phyloP scores from a whole-genome alignment of 177 flowering plant species.

The Tripterygium wilfordii region DNA sequence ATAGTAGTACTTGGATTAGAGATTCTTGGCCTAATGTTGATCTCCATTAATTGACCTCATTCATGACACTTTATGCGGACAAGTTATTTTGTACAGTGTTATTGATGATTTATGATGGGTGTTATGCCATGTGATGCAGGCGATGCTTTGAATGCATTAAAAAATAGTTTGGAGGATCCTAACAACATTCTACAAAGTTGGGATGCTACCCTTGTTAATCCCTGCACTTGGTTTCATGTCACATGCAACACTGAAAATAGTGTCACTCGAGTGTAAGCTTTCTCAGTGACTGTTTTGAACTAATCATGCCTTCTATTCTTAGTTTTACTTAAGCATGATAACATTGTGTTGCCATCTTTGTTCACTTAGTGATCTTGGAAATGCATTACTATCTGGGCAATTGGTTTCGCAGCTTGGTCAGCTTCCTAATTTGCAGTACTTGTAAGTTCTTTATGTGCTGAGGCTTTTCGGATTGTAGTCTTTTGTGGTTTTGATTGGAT shows the following conservation, averaged over 20 bases:
- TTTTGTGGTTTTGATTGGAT: no score
- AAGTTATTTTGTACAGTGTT: no score
- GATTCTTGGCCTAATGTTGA: no score
- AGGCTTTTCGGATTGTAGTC: no score
- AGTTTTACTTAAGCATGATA: not conserved
- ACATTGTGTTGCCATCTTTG: not conserved
- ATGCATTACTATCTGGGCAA: constrained; percentile 50
- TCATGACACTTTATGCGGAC: no score
- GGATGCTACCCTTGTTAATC: constrained; percentile 47
- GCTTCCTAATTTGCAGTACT: constrained; percentile 42
- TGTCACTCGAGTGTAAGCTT: constrained; percentile 38
- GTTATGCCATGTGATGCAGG: constrained; percentile 16
- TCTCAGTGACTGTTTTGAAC: not conserved
- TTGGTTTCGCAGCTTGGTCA: constrained; percentile 52
- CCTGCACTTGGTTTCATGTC: constrained; percentile 47
- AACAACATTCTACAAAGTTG: constrained; percentile 40
- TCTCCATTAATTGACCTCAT: no score
- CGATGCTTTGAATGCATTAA: constrained; percentile 42
- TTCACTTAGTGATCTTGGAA: constrained; percentile 52
- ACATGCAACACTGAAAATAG: constrained; percentile 35
- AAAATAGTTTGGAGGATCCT: constrained; percentile 32
- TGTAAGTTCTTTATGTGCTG: constrained; percentile 29
- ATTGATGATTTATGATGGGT: no score
- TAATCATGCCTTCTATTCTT: not conserved
- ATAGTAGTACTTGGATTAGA: no score